phyloP scores from a whole-genome alignment of 257 asterid species.

The Gentiana macrophylla region DNA sequence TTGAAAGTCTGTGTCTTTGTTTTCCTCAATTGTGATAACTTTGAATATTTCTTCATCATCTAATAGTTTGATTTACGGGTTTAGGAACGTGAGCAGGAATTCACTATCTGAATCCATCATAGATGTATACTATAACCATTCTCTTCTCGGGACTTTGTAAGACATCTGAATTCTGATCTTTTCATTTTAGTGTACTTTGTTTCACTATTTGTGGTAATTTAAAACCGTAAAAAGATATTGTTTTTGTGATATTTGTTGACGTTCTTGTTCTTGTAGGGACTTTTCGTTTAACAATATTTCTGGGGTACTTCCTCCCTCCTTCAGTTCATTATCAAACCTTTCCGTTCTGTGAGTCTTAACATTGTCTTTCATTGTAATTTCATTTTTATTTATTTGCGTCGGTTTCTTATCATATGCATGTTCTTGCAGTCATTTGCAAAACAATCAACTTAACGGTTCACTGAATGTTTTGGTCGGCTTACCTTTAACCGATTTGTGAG shows the following conservation, averaged over 20 bases:
- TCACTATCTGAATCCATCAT: slow-evolving; percentile 61
- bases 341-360: slow-evolving; percentile 70
- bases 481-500: slow-evolving; percentile 83
- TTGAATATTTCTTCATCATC: slow-evolving; percentile 15
- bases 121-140: slow-evolving; percentile 69
- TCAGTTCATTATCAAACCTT: slow-evolving; percentile 62
- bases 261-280: slow-evolving; percentile 53
- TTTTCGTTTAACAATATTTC: slow-evolving; percentile 70
- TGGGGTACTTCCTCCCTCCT: slow-evolving; percentile 81
- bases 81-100: slow-evolving; percentile 77
- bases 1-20: neutral
- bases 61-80: slow-evolving; percentile 15
- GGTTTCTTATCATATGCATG: slow-evolving; percentile 12
- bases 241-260: slow-evolving; percentile 9
- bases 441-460: slow-evolving; percentile 75
- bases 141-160: slow-evolving; percentile 59
- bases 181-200: neutral
- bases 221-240: no score
- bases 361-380: slow-evolving; percentile 7
- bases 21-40: neutral
- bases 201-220: neutral
- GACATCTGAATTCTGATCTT: slow-evolving; percentile 11
- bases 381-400: slow-evolving; percentile 11
- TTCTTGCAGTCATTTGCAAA: slow-evolving; percentile 60
- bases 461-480: slow-evolving; percentile 56